Evolutionary conservation across 148 eudicot genomes (phyloP).

Genomic region (Beta vulgaris): DNA sequence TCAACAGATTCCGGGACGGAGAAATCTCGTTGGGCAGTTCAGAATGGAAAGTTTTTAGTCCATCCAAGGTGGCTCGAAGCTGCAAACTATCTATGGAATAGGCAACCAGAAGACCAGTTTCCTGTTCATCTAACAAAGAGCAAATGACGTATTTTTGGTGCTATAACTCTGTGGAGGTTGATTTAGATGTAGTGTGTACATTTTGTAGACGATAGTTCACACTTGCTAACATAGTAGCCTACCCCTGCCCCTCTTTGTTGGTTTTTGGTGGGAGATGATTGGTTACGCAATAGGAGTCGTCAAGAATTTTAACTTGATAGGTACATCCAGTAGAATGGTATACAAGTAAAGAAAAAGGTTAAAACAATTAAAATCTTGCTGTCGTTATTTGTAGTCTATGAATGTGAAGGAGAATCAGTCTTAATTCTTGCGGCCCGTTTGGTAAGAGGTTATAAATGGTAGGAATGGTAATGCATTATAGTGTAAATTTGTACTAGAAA

Average conservation of each 20-base stretch:
- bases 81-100: constrained; percentile 55
- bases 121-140: constrained; percentile 30
- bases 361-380: no score
- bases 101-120: constrained; percentile 68
- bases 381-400: no score
- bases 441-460: no score
- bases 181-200: background rate
- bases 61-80: constrained; percentile 77
- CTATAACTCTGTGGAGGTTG: background rate
- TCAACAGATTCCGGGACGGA: constrained; percentile 61
- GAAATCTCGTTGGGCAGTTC: constrained; percentile 72
- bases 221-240: background rate
- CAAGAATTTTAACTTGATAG: no score
- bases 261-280: background rate
- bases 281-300: background rate
- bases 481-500: no score
- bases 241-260: background rate
- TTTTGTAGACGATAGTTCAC: background rate
- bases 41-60: constrained; percentile 61
- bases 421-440: no score
- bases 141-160: constrained; percentile 3
- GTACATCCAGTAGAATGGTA: no score
- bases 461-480: no score
- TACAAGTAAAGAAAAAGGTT: no score
- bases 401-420: no score